Evolutionary conservation across 352 stramenopile genomes (phyloP).

Genomic region (Globisporangium mamillatum): DNA sequence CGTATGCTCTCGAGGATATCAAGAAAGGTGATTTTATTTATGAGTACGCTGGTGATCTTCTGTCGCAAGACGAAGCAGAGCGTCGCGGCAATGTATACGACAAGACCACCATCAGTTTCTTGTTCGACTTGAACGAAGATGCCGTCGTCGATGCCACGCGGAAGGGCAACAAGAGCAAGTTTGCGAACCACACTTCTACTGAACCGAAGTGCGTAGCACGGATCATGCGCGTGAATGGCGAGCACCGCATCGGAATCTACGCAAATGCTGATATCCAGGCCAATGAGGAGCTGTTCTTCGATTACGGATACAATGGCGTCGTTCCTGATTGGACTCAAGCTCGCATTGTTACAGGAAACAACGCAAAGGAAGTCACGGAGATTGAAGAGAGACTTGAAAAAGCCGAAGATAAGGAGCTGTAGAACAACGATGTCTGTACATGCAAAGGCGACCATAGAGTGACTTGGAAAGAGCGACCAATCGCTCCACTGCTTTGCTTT

Average conservation of each 20-base stretch:
- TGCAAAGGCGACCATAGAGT: not conserved
- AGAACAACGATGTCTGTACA: not conserved
- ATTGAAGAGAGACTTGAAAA: conserved; percentile 5
- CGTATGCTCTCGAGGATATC: conserved; percentile 55
- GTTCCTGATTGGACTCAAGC: conserved; percentile 79
- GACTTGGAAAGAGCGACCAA: not conserved
- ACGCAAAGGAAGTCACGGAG: not conserved
- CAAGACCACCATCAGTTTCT: conserved; percentile 86
- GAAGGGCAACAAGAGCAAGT: conserved; percentile 96
- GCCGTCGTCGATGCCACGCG: conserved; percentile 91
- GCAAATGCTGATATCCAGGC: conserved; percentile 82
- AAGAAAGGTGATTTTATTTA: conserved; percentile 73
- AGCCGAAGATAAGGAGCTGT: not conserved
- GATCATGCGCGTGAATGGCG: conserved; percentile 90
- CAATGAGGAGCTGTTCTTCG: conserved; percentile 87
- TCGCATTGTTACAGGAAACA: conserved; percentile 35
- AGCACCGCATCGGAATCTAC: conserved; percentile 93
- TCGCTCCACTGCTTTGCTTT: not conserved
- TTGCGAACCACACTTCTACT: conserved; percentile 86
- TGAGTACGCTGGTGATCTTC: conserved; percentile 89
- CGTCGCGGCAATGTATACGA: conserved; percentile 89
- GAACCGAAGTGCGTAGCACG: conserved; percentile 82
- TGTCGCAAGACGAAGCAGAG: conserved; percentile 88
- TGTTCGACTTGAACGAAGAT: conserved; percentile 95
- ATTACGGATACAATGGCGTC: conserved; percentile 80